Evolutionary conservation across 2,329 filamentous ascomycete genomes (phyloP).

Genomic region (Pseudogymnoascus sp.): DNA sequence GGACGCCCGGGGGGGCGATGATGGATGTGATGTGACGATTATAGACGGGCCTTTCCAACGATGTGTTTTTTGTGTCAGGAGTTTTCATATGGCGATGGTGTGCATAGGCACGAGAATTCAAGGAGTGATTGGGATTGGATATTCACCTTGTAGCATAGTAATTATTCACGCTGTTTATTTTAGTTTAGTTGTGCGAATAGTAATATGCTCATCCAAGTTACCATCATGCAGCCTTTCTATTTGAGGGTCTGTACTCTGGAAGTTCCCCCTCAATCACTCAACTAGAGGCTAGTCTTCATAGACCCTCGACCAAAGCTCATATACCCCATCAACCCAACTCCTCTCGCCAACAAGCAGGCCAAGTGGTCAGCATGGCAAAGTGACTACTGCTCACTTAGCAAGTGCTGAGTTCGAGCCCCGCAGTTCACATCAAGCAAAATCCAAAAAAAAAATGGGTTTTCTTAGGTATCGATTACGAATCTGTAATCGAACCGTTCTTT

Average conservation of each 20-base stretch:
- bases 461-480: background rate
- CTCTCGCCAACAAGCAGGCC: background rate
- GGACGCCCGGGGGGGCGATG: conserved; percentile 2
- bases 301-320: background rate
- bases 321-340: background rate
- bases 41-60: background rate
- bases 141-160: conserved; percentile 9
- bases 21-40: conserved; percentile 3
- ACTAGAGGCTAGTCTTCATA: background rate
- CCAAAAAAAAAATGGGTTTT: background rate
- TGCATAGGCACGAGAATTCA: background rate
- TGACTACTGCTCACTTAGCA: background rate
- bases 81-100: conserved; percentile 7
- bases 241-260: background rate
- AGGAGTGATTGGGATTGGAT: conserved; percentile 5
- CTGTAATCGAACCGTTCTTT: conserved; percentile 1
- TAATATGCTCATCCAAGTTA: conserved; percentile 1
- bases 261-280: background rate
- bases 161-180: background rate
- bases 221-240: background rate
- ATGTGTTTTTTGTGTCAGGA: conserved; percentile 9
- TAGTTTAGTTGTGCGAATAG: conserved; percentile 4
- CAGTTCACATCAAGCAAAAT: conserved; percentile 5
- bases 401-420: conserved; percentile 1
- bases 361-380: background rate